Evolutionary conservation across 2,329 filamentous ascomycete genomes (phyloP), one percentile per base, ranked within the genome.

Genomic region (Purpureocillium takamizusanense): DNA sequence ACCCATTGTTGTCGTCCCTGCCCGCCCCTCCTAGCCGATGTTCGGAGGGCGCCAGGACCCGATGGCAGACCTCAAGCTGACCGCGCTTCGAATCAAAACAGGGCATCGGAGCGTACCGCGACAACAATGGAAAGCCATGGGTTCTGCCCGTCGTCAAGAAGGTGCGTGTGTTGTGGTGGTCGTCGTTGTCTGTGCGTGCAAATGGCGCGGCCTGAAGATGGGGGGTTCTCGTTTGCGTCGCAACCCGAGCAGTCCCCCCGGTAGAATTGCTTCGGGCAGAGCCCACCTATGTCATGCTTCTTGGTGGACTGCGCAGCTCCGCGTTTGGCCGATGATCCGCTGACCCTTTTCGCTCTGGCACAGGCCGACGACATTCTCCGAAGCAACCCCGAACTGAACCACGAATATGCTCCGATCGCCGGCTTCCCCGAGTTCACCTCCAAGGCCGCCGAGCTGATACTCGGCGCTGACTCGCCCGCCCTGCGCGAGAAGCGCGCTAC

Each of bases 331-430:
- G 21, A 25, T 6, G 21, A 25, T 10, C 6, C 21, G 40, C 48
- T 54, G 42, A 55, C 48, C 42, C 13, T 21, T 8, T 35, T 49
- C 38, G 42, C 37, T 48, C 48, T 43, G 40, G n/a, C n/a, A 46
- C 59, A 97, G 90, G 92, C 92, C 52, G 89, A 97, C 61, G 83
- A 92, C 49, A 79, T 87, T 54, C 77, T 97, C 50, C 84, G 81
- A 62, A 83, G 83, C 59, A 88, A 95, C 65, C 88, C 90, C 57
- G 76, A 86, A 43, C 74, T 94, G 53, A 94, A 98, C 70, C 90
- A 98, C 72, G 92, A 98, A 74, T 98, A 98, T 66, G 86, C 94
- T 43, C 90, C 92, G 42, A 98, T 98, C 60, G 84, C 88, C 46
- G 92, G 92, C 56, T 75, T 97, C 42, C 67, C 81, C 40, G 74